A percentile compares a stretch with the other conserved stretches of the same genome.
These are phyloP conservation scores for Cercospora janseana DNA, from an alignment of 2,329 filamentous ascomycete species.

Conservation along the genomic window DNA sequence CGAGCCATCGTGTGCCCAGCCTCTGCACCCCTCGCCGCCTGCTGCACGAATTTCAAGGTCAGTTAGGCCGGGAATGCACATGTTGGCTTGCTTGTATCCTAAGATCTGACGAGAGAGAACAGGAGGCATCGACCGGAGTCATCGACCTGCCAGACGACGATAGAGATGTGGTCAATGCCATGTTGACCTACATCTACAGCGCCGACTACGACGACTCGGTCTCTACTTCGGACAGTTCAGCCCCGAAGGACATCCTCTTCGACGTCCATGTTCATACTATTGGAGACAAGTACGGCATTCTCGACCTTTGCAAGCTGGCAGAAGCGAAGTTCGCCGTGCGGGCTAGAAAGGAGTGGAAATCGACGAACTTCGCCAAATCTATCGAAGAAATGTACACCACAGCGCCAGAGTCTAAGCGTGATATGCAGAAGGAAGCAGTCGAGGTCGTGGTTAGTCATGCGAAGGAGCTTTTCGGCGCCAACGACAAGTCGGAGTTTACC, in stretches of 20 bases:
- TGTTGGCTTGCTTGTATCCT: background rate
- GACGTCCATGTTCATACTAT: slow-evolving; percentile 6
- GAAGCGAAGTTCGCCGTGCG: slow-evolving; percentile 1
- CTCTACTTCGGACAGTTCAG: background rate
- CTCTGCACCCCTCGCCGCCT: slow-evolving; percentile 30
- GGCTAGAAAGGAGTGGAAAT: background rate
- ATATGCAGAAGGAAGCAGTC: background rate
- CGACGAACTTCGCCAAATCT: slow-evolving; percentile 1
- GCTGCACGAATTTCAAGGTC: slow-evolving; percentile 25
- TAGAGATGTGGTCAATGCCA: background rate
- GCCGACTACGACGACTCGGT: slow-evolving; percentile 10
- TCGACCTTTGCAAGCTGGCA: background rate
- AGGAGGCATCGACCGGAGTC: slow-evolving; percentile 5
- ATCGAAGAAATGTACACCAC: slow-evolving; percentile 8
- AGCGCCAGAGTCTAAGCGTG: background rate
- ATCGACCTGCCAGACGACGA: slow-evolving; percentile 10
- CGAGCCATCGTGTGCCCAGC: slow-evolving; percentile 28
- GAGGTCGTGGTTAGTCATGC: background rate
- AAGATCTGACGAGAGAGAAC: background rate
- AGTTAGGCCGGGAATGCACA: background rate
- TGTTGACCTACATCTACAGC: slow-evolving; percentile 10
- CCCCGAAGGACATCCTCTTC: slow-evolving; percentile 13
- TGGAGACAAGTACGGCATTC: slow-evolving; percentile 12
- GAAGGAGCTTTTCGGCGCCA: background rate
- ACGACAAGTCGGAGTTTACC: background rate